phyloP scores from a whole-genome alignment of 257 asterid species.

The Solanum infundibuliforme region DNA sequence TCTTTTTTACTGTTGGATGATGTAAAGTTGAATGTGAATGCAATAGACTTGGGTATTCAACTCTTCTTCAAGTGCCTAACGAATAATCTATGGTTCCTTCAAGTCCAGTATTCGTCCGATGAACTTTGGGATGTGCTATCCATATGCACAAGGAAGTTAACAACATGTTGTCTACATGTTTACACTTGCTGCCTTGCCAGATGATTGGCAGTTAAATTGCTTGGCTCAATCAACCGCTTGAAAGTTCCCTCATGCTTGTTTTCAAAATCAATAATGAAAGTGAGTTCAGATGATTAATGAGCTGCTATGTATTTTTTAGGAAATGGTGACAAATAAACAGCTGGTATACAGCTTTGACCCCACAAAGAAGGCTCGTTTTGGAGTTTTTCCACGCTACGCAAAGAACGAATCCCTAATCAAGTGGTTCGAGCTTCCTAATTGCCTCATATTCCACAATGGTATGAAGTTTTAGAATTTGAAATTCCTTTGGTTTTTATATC shows the following conservation, averaged over 20 bases:
- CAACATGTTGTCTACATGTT: background rate
- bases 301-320: conserved; percentile 33
- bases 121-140: background rate
- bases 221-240: background rate
- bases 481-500: too few relatives aligned
- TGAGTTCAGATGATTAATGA: background rate
- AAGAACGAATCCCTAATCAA: conserved; percentile 60
- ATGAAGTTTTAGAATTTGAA: conserved; percentile 11
- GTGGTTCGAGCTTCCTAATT: conserved; percentile 98
- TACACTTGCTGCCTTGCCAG: background rate
- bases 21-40: background rate
- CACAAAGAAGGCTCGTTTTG: conserved; percentile 84
- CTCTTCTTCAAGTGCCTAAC: background rate
- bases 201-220: background rate
- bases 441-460: conserved; percentile 98
- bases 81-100: background rate
- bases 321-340: conserved; percentile 84
- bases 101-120: background rate
- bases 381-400: conserved; percentile 86
- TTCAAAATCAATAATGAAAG: background rate
- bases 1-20: background rate
- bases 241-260: background rate
- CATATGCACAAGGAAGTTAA: background rate
- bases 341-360: conserved; percentile 56
- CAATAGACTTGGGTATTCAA: background rate